Conservation (phyloP, 1,139 yeast species). For the Taiozyma sp. region DNA sequence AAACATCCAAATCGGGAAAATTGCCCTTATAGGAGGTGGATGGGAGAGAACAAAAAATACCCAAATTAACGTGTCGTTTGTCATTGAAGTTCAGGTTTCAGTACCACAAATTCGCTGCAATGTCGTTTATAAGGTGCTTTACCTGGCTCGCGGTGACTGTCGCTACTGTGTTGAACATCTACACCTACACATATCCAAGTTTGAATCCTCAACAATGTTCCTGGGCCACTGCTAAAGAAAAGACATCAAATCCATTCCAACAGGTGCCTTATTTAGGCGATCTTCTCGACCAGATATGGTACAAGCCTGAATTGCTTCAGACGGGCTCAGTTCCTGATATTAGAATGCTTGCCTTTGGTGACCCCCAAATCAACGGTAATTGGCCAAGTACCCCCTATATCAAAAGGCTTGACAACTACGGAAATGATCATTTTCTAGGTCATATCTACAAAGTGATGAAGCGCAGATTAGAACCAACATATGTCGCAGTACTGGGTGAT, state of each 20-base stretch:
- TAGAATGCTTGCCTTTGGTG: slow-evolving; percentile 78
- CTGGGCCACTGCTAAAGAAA: slow-evolving; percentile 35
- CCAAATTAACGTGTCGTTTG: background rate
- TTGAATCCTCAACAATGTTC: slow-evolving; percentile 46
- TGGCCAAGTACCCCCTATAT: slow-evolving; percentile 68
- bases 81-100: background rate
- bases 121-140: slow-evolving; percentile 13
- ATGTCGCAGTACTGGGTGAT: slow-evolving; percentile 90
- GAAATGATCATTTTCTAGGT: slow-evolving; percentile 84
- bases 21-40: background rate
- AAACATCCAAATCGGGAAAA: background rate
- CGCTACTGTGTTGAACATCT: slow-evolving; percentile 45
- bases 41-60: background rate
- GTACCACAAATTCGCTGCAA: background rate
- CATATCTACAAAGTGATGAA: slow-evolving; percentile 71
- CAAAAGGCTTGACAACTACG: slow-evolving; percentile 74
- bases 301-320: slow-evolving; percentile 15
- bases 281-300: slow-evolving; percentile 24
- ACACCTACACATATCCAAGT: slow-evolving; percentile 74
- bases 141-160: slow-evolving; percentile 15
- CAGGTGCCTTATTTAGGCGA: slow-evolving; percentile 34
- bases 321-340: slow-evolving; percentile 36
- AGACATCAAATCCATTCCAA: slow-evolving; percentile 4
- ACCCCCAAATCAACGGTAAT: slow-evolving; percentile 92
- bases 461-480: slow-evolving; percentile 59